Evolutionary conservation across 768 basidiomycete genomes (phyloP).

Genomic region (Leucogyrophana mollusca): DNA sequence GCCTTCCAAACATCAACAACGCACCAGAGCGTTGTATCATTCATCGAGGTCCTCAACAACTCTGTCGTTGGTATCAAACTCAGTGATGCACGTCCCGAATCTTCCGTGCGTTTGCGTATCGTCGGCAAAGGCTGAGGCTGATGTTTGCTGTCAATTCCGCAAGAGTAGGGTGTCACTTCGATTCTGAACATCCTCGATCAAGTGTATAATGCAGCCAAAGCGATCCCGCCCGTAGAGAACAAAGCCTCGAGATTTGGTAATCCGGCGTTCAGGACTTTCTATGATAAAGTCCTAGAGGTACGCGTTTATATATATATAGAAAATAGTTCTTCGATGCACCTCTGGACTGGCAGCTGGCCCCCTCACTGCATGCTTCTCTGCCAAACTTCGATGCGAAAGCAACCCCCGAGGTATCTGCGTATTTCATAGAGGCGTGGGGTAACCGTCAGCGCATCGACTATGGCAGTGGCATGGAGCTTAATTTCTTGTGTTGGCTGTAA

Average conservation of each 20-base stretch:
- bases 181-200: conserved; percentile 63
- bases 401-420: conserved; percentile 68
- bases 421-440: conserved; percentile 90
- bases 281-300: conserved; percentile 78
- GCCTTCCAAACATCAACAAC: conserved; percentile 80
- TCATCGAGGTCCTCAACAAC: conserved; percentile 75
- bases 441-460: conserved; percentile 92
- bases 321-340: conserved; percentile 4
- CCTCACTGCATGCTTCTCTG: conserved; percentile 55
- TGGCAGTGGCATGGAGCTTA: conserved; percentile 99
- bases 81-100: conserved; percentile 54
- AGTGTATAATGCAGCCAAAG: conserved; percentile 63
- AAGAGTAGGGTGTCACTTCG: conserved; percentile 56
- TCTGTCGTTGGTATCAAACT: conserved; percentile 76
- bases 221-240: conserved; percentile 87
- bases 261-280: conserved; percentile 92
- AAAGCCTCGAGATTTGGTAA: conserved; percentile 93
- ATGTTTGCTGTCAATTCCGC: neutral
- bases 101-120: conserved; percentile 49
- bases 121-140: neutral
- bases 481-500: conserved; percentile 96
- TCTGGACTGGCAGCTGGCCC: conserved; percentile 41
- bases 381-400: conserved; percentile 57
- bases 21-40: conserved; percentile 62
- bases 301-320: too few relatives aligned